Evolutionary conservation across 768 basidiomycete genomes (phyloP), one percentile per base, ranked within the genome.

Genomic region (Tremella fuciformis): DNA sequence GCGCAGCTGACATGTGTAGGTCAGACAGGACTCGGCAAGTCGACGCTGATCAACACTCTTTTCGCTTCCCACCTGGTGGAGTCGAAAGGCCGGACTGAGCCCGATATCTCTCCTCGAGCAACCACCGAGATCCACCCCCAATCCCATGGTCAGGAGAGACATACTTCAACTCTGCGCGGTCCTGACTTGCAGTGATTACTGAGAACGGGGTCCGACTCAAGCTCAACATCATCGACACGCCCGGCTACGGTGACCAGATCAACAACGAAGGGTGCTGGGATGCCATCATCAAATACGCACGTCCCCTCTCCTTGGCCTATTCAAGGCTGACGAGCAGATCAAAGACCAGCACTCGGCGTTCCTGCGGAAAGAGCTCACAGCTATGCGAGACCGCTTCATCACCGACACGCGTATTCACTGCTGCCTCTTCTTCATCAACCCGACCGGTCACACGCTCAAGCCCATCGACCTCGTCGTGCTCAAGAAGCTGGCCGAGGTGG

Each of bases 251-350:
- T 48, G 94, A 99, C 83, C 90, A 92, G 72, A 85, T 99, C 76
- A 94, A 99, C 84, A 99, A 99, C 78, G 94, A 99, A 78, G 88
- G 88, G 78, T 97, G 96, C 82, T 99, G 94, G 94, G 94, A 99
- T 73, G 89, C 94, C 42, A 98, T 99, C 71, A 83, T 98, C 76
- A 97, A 96, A 79, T 96, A 99, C 78, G 97, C 97, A 21, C 24
- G 74, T 69, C 13, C 2, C 39, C 42, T 16, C 4, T 1, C 18
- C 3, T 39, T 57, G 21, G 34, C 50, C 39, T 42, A 57, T 26
- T 18, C 6, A 13, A 54, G n/a, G n/a, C 39, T 57, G 24, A 55
- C 18, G 19, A 13, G 15, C 49, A 77, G 73, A 76, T 76, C 64
- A 73, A 80, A 71, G 94, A 98, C 82, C 94, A 98, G 77, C 94